These are phyloP conservation scores for Pleurotus sapidus DNA, from an alignment of 768 basidiomycete species.

Conservation along the genomic window DNA sequence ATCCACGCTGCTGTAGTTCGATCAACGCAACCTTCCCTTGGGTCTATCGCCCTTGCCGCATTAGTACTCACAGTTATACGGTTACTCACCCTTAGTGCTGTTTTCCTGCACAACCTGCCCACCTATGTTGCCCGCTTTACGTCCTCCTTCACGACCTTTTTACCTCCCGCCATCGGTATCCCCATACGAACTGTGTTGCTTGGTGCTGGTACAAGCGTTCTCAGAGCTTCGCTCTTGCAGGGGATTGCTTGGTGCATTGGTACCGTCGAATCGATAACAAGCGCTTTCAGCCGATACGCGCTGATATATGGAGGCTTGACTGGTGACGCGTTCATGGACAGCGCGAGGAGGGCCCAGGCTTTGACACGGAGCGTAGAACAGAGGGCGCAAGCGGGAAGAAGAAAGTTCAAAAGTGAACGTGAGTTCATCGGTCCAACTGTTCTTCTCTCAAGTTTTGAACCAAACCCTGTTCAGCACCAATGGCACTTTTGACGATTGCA, in stretches of 20 bases:
- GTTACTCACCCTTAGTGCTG: constrained; percentile 44
- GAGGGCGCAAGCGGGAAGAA: constrained; percentile 34
- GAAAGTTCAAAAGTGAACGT: constrained; percentile 60
- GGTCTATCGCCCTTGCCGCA: constrained; percentile 73
- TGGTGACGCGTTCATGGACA: constrained; percentile 64
- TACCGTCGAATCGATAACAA: constrained; percentile 53
- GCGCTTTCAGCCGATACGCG: constrained; percentile 55
- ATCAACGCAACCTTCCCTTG: constrained; percentile 78
- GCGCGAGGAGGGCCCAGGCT: constrained; percentile 46
- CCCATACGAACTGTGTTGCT: constrained; percentile 2
- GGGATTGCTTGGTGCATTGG: constrained; percentile 45
- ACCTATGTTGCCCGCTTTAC: constrained; percentile 45
- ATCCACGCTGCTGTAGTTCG: constrained; percentile 79
- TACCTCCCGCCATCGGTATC: constrained; percentile 1
- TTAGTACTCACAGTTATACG: constrained; percentile 75
- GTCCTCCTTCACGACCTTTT: not conserved
- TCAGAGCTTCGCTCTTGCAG: constrained; percentile 35
- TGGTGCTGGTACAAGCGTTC: not conserved
- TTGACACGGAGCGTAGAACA: constrained; percentile 33
- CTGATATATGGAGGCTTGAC: constrained; percentile 75
- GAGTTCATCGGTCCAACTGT: constrained; percentile 17
- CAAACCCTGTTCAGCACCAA: constrained; percentile 39
- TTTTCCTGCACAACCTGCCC: constrained; percentile 55
- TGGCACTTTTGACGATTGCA: constrained; percentile 73
- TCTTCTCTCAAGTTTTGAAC: constrained; percentile 2